Conservation (phyloP, 495 filamentous ascomycete species). For the Aspergillus bertholletiae region DNA sequence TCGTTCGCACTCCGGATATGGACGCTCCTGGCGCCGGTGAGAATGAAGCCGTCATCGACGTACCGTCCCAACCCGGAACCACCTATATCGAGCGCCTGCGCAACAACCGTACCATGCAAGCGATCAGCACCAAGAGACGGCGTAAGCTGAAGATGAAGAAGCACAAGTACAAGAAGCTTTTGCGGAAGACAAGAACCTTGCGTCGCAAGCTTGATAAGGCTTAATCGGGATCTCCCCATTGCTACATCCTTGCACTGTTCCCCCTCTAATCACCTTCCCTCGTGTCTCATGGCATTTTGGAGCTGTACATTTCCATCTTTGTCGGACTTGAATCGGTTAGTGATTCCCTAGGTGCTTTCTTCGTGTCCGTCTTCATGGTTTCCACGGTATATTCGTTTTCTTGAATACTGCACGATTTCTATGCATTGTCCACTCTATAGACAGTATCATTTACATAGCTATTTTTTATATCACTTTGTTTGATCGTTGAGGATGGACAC, state of each 20-base stretch:
- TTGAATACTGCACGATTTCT: slow-evolving; percentile 5
- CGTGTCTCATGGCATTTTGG: neutral
- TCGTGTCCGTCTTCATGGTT: neutral
- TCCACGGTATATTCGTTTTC: slow-evolving; percentile 4
- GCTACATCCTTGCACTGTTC: neutral
- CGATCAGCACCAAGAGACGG: slow-evolving; percentile 84
- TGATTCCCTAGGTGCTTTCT: neutral
- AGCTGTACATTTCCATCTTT: neutral
- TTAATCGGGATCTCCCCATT: slow-evolving; percentile 18
- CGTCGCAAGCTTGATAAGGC: slow-evolving; percentile 77
- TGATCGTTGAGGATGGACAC: neutral
- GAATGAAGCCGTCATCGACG: slow-evolving; percentile 31
- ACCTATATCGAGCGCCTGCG: slow-evolving; percentile 41
- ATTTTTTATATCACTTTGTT: neutral
- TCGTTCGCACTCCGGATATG: slow-evolving; percentile 34
- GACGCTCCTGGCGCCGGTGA: slow-evolving; percentile 28
- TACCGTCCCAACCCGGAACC: slow-evolving; percentile 27
- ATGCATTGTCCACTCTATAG: slow-evolving; percentile 11
- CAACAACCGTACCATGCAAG: slow-evolving; percentile 43
- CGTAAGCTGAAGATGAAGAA: slow-evolving; percentile 99
- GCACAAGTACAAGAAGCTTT: slow-evolving; percentile 99
- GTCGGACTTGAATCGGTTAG: neutral
- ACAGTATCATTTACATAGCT: slow-evolving; percentile 17
- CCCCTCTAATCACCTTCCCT: slow-evolving; percentile 2
- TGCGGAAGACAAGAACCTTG: slow-evolving; percentile 84